Evolutionary conservation across 345 rosid genomes (phyloP).

Genomic region (Populus ilicifolia): DNA sequence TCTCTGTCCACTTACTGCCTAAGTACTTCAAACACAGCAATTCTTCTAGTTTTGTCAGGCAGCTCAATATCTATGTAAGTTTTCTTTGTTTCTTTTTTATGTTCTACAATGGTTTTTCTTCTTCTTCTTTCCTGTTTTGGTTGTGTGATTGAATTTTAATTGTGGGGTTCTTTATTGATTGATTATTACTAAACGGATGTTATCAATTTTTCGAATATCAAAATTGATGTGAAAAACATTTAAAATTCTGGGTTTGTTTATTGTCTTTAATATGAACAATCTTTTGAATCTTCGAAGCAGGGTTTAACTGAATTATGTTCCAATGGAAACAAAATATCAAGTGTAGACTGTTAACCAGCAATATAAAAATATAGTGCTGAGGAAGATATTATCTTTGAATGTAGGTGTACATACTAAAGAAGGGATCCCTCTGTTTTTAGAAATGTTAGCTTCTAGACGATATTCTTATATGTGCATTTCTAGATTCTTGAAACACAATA

Average conservation of each 20-base stretch:
- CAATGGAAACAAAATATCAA: background rate
- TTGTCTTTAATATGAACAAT: background rate
- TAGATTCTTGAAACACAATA: background rate
- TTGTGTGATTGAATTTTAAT: background rate
- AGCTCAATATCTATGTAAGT: constrained; percentile 85
- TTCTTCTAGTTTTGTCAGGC: constrained; percentile 76
- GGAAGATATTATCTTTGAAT: background rate
- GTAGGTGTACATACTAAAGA: background rate
- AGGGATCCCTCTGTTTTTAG: background rate
- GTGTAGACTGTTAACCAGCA: background rate
- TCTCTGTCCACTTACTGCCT: constrained; percentile 66
- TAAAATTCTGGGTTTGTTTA: background rate
- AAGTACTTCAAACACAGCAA: constrained; percentile 80
- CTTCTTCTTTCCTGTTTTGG: background rate
- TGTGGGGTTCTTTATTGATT: background rate
- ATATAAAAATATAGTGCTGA: background rate
- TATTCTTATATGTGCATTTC: background rate
- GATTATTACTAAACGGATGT: background rate
- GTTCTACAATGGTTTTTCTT: background rate
- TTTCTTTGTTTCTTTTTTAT: constrained; percentile 1
- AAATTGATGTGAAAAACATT: background rate
- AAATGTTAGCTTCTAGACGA: background rate
- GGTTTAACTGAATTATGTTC: background rate
- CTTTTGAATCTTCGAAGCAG: background rate
- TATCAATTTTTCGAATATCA: background rate